Percentiles rank a stretch among this genome's conserved stretches.
Evolutionary conservation across 169 alveolate genomes (phyloP).

Genomic region (Cryptosporidium parvum): DNA sequence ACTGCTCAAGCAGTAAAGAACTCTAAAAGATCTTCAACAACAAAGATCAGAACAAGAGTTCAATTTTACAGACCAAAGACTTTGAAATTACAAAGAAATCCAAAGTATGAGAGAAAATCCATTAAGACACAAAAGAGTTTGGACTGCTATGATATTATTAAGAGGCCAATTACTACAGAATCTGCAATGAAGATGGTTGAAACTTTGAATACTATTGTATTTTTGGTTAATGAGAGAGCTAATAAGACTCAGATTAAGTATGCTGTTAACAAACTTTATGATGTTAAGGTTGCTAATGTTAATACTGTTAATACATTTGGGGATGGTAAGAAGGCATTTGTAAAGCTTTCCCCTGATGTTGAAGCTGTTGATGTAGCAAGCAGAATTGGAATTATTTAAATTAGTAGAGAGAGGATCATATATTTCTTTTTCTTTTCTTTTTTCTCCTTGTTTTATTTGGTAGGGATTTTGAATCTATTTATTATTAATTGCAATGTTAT

Average conservation of each 20-base stretch:
- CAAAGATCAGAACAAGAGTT: constrained; percentile 80
- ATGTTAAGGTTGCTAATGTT: constrained; percentile 91
- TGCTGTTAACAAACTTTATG: constrained; percentile 94
- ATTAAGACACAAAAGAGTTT: constrained; percentile 85
- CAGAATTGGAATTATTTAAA: constrained; percentile 97
- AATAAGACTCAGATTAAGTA: constrained; percentile 94
- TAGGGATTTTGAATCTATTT: too few species aligned
- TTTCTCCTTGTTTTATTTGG: too few species aligned
- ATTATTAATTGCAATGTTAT: too few species aligned
- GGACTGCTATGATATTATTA: constrained; percentile 92
- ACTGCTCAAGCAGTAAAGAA: constrained; percentile 61
- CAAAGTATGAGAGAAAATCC: constrained; percentile 87
- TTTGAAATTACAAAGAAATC: constrained; percentile 87
- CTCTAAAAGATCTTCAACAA: constrained; percentile 62
- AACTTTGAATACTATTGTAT: constrained; percentile 97
- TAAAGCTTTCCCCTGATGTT: constrained; percentile 93
- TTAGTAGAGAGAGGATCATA: not conserved
- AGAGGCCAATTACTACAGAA: constrained; percentile 97
- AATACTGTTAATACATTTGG: constrained; percentile 96
- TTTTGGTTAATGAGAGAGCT: constrained; percentile 92
- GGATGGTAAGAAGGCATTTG: constrained; percentile 98
- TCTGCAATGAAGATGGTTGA: constrained; percentile 98
- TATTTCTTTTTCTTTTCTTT: too few species aligned
- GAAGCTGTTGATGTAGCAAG: constrained; percentile 98
- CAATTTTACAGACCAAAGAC: constrained; percentile 88